Evolutionary conservation across 495 filamentous ascomycete genomes (phyloP).

Genomic region (Elaphomyces granulatus): DNA sequence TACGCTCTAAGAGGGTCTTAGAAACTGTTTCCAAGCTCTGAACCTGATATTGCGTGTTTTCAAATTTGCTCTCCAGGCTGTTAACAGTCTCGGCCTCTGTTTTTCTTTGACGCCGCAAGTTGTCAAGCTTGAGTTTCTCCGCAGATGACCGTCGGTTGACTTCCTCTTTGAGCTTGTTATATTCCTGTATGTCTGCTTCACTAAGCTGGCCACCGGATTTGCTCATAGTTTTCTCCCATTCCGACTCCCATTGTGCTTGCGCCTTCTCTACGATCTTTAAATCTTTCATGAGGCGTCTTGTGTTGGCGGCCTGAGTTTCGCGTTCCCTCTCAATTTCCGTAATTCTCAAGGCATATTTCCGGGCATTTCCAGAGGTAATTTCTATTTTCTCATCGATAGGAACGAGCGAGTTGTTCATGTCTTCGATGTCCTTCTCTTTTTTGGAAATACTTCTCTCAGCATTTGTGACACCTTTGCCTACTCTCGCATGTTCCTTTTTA

Average conservation of each 20-base stretch:
- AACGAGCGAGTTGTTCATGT: constrained; percentile 68
- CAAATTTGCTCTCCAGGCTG: constrained; percentile 74
- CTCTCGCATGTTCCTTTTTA: constrained; percentile 69
- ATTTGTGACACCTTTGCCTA: constrained; percentile 64
- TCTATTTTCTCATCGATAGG: constrained; percentile 87
- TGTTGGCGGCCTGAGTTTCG: constrained; percentile 47
- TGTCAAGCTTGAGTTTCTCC: constrained; percentile 72
- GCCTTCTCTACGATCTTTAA: constrained; percentile 77
- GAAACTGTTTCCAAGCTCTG: constrained; percentile 62
- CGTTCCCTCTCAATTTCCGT: constrained; percentile 60
- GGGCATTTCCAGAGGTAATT: constrained; percentile 58
- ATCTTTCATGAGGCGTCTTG: constrained; percentile 63
- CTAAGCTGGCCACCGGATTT: constrained; percentile 76
- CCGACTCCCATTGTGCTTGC: constrained; percentile 73
- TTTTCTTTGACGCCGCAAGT: constrained; percentile 67
- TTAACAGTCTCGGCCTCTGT: constrained; percentile 81
- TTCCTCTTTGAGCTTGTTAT: constrained; percentile 71
- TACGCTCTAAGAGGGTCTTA: constrained; percentile 51
- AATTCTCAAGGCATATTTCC: constrained; percentile 49
- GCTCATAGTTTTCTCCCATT: constrained; percentile 69
- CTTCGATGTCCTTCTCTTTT: constrained; percentile 81
- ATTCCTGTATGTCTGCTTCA: constrained; percentile 77
- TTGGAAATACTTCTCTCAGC: constrained; percentile 67
- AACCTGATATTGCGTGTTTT: constrained; percentile 55
- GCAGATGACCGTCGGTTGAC: constrained; percentile 71